phyloP scores from a whole-genome alignment of 352 stramenopile genomes.

The Thalassiosira sp. region DNA sequence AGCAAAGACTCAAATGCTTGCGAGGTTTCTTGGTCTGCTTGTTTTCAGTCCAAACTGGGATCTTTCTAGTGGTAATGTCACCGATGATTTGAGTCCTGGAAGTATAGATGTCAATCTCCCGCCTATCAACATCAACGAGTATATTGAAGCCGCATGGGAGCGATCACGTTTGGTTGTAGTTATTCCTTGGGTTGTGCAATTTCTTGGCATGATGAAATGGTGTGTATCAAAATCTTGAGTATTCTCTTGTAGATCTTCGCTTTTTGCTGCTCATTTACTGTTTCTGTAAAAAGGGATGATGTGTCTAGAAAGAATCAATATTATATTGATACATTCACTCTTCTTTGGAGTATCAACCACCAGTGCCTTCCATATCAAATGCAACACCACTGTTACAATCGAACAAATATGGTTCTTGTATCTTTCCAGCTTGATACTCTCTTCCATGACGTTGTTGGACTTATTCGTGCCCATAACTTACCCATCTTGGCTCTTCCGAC shows the following conservation, averaged over 20 bases:
- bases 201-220: slow-evolving; percentile 74
- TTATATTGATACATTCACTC: slow-evolving; percentile 53
- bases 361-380: slow-evolving; percentile 10
- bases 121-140: slow-evolving; percentile 46
- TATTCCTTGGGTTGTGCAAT: slow-evolving; percentile 71
- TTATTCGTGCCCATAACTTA: slow-evolving; percentile 32
- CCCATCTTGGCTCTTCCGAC: slow-evolving; percentile 11
- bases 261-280: slow-evolving; percentile 1
- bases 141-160: slow-evolving; percentile 53
- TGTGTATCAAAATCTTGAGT: slow-evolving; percentile 8
- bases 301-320: slow-evolving; percentile 49
- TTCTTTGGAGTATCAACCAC: slow-evolving; percentile 60
- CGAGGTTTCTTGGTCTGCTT: slow-evolving; percentile 74
- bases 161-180: slow-evolving; percentile 46
- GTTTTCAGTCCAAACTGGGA: slow-evolving; percentile 78
- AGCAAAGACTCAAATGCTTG: slow-evolving; percentile 61
- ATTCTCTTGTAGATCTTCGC: not conserved
- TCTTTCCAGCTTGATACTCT: slow-evolving; percentile 59
- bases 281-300: slow-evolving; percentile 48
- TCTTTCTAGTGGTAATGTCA: slow-evolving; percentile 1
- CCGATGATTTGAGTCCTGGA: not conserved
- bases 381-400: slow-evolving; percentile 20
- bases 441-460: slow-evolving; percentile 57
- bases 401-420: slow-evolving; percentile 54
- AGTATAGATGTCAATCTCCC: slow-evolving; percentile 26